phyloP scores from a whole-genome alignment of 495 filamentous ascomycete genomes.

The Aspergillus wentii region DNA sequence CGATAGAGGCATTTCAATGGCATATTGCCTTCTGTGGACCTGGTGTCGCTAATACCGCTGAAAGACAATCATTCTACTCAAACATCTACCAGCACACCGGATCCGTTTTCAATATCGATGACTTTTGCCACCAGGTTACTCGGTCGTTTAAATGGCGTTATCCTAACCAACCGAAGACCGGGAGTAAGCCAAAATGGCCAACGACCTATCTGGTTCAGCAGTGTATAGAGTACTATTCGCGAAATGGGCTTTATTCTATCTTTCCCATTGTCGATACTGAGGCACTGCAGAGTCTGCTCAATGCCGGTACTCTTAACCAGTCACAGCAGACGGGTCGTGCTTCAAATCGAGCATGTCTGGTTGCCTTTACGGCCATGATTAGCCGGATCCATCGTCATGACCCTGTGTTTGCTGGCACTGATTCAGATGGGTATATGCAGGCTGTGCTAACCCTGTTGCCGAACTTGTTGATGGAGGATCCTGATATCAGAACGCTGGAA shows the following conservation, averaged over 20 bases:
- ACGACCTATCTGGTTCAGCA: slow-evolving; percentile 9
- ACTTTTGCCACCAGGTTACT: slow-evolving; percentile 11
- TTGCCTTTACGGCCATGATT: slow-evolving; percentile 23
- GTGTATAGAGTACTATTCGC: slow-evolving; percentile 17
- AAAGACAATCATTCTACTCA: slow-evolving; percentile 15
- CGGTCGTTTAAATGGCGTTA: slow-evolving; percentile 8
- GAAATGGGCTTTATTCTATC: slow-evolving; percentile 18
- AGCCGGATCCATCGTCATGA: slow-evolving; percentile 20
- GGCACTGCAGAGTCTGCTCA: slow-evolving; percentile 10
- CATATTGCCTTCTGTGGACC: slow-evolving; percentile 21
- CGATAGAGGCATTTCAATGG: slow-evolving; percentile 14
- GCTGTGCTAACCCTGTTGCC: slow-evolving; percentile 16
- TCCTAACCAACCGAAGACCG: slow-evolving; percentile 1
- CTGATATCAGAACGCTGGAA: slow-evolving; percentile 19
- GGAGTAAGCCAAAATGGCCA: slow-evolving; percentile 14
- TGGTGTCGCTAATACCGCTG: slow-evolving; percentile 10
- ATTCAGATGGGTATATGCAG: slow-evolving; percentile 21
- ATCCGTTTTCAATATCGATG: slow-evolving; percentile 16
- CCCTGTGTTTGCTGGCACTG: slow-evolving; percentile 11
- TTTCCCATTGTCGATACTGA: slow-evolving; percentile 19
- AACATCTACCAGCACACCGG: slow-evolving; percentile 13
- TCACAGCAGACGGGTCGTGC: slow-evolving; percentile 5
- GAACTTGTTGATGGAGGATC: slow-evolving; percentile 15
- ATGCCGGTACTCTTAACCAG: slow-evolving; percentile 11
- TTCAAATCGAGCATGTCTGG: slow-evolving; percentile 16